Evolutionary conservation across 164 flowering plant species (phyloP).

Genomic region (grape (Vitis vinifera)): ASM3070453v1 NC_081816.1:12424501-12425000

Average conservation of each 20-base stretch:
- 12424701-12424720: slow-evolving; percentile 1
- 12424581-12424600: slow-evolving; percentile 34
- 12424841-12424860: slow-evolving; percentile 49
- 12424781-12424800: slow-evolving; percentile 53
- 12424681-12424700: background rate
- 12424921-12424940: slow-evolving; percentile 21
- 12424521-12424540: slow-evolving; percentile 42
- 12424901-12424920: slow-evolving; percentile 47
- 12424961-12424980: too few relatives aligned
- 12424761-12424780: slow-evolving; percentile 54
- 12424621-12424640: too few relatives aligned
- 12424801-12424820: slow-evolving; percentile 63
- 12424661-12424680: background rate
- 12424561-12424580: slow-evolving; percentile 59
- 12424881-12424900: slow-evolving; percentile 42
- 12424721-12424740: slow-evolving; percentile 40
- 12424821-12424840: slow-evolving; percentile 64
- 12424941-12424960: slow-evolving; percentile 1
- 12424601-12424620: background rate
- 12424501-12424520: slow-evolving; percentile 46
- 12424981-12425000: too few relatives aligned
- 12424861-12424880: slow-evolving; percentile 49
- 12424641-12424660: background rate
- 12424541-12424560: slow-evolving; percentile 45
- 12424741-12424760: slow-evolving; percentile 50